Conservation (phyloP, 441 rosid species). For the Erodium moschatum region DNA sequence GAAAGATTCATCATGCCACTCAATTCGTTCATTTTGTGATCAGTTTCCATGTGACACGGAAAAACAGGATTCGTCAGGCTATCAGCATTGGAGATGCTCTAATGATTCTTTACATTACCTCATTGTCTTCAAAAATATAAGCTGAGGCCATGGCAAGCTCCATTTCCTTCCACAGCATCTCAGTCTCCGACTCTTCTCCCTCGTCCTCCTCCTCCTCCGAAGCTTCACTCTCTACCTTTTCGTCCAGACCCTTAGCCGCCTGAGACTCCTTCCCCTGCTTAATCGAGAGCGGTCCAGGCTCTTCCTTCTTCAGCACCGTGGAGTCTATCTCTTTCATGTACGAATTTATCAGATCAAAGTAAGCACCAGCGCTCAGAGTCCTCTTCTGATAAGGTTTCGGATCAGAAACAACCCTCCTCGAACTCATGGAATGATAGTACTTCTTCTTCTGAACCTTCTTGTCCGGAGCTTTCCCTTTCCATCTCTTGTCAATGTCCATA, state of each 20-base stretch:
- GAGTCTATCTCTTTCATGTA: slow-evolving; percentile 72
- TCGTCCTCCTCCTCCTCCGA: slow-evolving; percentile 36
- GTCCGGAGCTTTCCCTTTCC: slow-evolving; percentile 29
- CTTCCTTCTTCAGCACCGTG: slow-evolving; percentile 40
- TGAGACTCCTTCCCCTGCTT: slow-evolving; percentile 68
- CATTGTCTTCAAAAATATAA: slow-evolving; percentile 62
- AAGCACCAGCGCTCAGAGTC: slow-evolving; percentile 65
- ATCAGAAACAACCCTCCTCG: slow-evolving; percentile 27
- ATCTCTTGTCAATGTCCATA: slow-evolving; percentile 33
- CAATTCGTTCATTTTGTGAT: no score
- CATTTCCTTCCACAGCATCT: slow-evolving; percentile 89
- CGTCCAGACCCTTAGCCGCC: slow-evolving; percentile 26
- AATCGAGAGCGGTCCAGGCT: slow-evolving; percentile 44
- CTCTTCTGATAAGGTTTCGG: slow-evolving; percentile 25
- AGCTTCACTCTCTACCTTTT: slow-evolving; percentile 24
- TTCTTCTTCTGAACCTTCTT: slow-evolving; percentile 28
- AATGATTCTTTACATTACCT: slow-evolving; percentile 33
- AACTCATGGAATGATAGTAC: slow-evolving; percentile 21
- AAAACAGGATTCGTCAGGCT: no score
- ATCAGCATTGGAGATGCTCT: no score
- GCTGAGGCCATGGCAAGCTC: slow-evolving; percentile 63
- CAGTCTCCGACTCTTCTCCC: slow-evolving; percentile 55
- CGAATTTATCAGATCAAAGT: slow-evolving; percentile 56
- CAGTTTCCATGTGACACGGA: no score
- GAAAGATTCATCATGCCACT: no score